A percentile compares a stretch with the other conserved stretches of the same genome.
These are phyloP conservation scores for Sporothrix mexicana DNA, from an alignment of 2,329 filamentous ascomycete species.

Conservation along the genomic window DNA sequence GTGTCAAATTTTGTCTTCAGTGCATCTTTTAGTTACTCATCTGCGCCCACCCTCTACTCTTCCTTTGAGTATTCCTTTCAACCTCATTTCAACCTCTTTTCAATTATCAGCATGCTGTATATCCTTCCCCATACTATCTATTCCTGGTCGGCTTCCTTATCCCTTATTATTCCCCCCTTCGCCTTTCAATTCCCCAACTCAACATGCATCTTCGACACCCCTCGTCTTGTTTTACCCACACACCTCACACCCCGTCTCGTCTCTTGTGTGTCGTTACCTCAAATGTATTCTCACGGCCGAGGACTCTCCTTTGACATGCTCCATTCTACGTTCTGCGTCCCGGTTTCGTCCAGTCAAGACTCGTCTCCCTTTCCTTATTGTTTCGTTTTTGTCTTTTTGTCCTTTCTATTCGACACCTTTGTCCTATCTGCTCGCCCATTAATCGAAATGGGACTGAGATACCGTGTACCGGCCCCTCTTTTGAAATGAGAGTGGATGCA, in stretches of 20 bases:
- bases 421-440: background rate
- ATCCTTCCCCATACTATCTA: background rate
- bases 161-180: background rate
- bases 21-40: too few relatives aligned
- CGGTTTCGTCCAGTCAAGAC: conserved; percentile 8
- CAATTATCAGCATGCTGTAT: background rate
- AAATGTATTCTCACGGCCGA: conserved; percentile 24
- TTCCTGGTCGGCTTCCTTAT: too few relatives aligned
- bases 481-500: background rate
- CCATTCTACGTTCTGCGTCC: background rate
- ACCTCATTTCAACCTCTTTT: too few relatives aligned
- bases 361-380: background rate
- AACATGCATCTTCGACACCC: background rate
- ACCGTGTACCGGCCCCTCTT: background rate
- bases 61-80: background rate
- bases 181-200: background rate
- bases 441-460: background rate
- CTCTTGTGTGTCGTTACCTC: conserved; percentile 24
- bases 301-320: conserved; percentile 3
- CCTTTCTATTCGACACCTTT: background rate
- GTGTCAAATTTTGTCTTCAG: too few relatives aligned
- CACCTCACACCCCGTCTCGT: background rate
- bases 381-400: background rate
- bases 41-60: too few relatives aligned
- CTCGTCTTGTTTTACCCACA: background rate